phyloP scores from a whole-genome alignment of 2,329 filamentous ascomycete genomes.

The Penicillium sp. region DNA sequence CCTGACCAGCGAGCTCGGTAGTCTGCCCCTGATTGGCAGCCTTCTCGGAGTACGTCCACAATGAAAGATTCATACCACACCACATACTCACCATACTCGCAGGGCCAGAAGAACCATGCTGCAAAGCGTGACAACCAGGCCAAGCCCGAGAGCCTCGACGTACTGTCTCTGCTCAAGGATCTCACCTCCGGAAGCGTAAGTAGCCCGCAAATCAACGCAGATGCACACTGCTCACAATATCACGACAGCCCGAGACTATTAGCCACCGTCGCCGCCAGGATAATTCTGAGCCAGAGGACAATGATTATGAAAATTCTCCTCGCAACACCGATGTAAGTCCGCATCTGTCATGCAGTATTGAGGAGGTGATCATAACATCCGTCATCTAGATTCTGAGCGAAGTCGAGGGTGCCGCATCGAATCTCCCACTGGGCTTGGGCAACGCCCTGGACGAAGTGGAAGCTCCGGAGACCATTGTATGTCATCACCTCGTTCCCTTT shows the following conservation, averaged over 20 bases:
- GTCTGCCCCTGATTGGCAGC: slow-evolving; percentile 16
- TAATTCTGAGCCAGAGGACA: background rate
- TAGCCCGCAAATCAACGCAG: background rate
- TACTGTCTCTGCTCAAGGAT: slow-evolving; percentile 7
- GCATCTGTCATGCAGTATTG: too few relatives aligned
- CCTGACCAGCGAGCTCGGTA: slow-evolving; percentile 29
- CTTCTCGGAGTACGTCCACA: slow-evolving; percentile 11
- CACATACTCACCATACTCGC: background rate
- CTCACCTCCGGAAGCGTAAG: slow-evolving; percentile 18
- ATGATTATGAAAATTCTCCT: too few relatives aligned
- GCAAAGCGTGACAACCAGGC: background rate
- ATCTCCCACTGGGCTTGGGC: too few relatives aligned
- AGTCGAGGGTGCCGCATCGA: too few relatives aligned
- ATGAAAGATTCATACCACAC: too few relatives aligned
- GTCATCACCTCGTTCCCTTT: background rate
- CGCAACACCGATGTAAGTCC: too few relatives aligned
- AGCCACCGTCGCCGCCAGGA: slow-evolving; percentile 14
- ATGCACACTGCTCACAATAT: background rate
- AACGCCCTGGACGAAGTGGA: too few relatives aligned
- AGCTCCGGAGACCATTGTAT: background rate
- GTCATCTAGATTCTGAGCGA: too few relatives aligned
- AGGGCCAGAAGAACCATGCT: background rate
- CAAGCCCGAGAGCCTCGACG: background rate
- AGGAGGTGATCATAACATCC: too few relatives aligned
- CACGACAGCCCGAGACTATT: slow-evolving; percentile 3